phyloP scores from a whole-genome alignment of 140 eudicot species.

The Bidens hawaiensis region DNA sequence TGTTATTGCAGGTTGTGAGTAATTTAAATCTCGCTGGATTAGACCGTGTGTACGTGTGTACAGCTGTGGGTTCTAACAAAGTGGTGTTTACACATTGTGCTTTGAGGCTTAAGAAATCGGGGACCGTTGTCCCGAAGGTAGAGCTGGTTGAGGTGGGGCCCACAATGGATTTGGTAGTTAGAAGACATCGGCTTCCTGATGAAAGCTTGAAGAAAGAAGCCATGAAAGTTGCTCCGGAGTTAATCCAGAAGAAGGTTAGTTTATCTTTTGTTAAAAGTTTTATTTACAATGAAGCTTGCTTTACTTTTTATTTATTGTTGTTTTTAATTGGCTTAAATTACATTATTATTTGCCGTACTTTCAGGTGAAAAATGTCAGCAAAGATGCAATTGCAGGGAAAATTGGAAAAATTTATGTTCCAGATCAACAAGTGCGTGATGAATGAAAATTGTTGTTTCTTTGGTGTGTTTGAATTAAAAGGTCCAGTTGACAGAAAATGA shows the following conservation, averaged over 20 bases:
- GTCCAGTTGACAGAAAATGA: neutral
- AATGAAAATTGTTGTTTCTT: neutral
- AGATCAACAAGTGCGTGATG: slow-evolving; percentile 74
- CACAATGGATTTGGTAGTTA: slow-evolving; percentile 88
- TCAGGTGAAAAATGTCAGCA: slow-evolving; percentile 84
- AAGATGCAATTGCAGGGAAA: slow-evolving; percentile 71
- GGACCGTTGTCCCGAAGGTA: slow-evolving; percentile 69
- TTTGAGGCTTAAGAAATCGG: slow-evolving; percentile 80
- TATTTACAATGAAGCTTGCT: too few relatives aligned
- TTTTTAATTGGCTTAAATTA: too few relatives aligned
- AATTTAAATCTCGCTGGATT: slow-evolving; percentile 87
- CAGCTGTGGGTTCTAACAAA: slow-evolving; percentile 69
- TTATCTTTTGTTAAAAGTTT: neutral
- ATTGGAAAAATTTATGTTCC: slow-evolving; percentile 82
- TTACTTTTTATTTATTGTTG: too few relatives aligned
- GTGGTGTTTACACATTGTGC: slow-evolving; percentile 80
- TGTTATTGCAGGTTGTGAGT: slow-evolving; percentile 50
- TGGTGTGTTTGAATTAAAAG: neutral
- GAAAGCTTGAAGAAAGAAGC: slow-evolving; percentile 74
- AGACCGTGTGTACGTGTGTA: slow-evolving; percentile 84
- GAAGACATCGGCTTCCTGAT: slow-evolving; percentile 85
- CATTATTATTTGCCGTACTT: slow-evolving; percentile 12
- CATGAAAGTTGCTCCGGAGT: slow-evolving; percentile 69
- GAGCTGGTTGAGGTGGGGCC: slow-evolving; percentile 98
- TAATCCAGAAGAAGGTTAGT: slow-evolving; percentile 77